Conservation (phyloP, 352 stramenopile genomes). For the Pythium guiyangense region DNA sequence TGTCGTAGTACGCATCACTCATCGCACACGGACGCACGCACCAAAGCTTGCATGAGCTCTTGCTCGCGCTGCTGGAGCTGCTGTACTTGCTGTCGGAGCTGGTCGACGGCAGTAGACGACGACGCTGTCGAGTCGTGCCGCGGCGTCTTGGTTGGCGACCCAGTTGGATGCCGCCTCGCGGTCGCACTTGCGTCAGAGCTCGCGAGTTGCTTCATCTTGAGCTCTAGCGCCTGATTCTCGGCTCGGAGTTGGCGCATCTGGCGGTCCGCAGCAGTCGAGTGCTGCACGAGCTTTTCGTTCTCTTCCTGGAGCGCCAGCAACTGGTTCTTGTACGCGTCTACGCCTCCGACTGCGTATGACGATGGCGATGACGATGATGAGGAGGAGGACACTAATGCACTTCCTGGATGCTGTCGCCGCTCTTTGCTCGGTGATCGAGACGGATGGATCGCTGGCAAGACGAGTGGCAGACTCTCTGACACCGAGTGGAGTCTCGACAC, state of each 20-base stretch:
- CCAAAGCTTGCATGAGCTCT: slow-evolving; percentile 78
- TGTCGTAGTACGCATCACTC: no score
- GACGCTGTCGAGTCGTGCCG: neutral
- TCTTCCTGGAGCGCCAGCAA: slow-evolving; percentile 55
- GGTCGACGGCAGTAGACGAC: slow-evolving; percentile 24
- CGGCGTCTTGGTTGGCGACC: slow-evolving; percentile 13
- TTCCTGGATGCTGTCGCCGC: neutral
- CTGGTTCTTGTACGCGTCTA: slow-evolving; percentile 44
- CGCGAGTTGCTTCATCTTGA: slow-evolving; percentile 10
- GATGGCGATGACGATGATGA: slow-evolving; percentile 12
- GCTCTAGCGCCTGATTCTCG: slow-evolving; percentile 44
- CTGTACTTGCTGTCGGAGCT: slow-evolving; percentile 56
- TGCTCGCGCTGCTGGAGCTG: slow-evolving; percentile 75
- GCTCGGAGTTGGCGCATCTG: slow-evolving; percentile 27
- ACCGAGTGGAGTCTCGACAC: slow-evolving; percentile 24
- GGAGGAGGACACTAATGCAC: neutral
- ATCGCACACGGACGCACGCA: no score
- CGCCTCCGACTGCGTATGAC: neutral
- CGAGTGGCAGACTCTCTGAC: slow-evolving; percentile 6
- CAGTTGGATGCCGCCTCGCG: neutral
- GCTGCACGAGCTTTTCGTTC: slow-evolving; percentile 45
- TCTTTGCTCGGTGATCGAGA: slow-evolving; percentile 14
- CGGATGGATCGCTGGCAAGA: slow-evolving; percentile 3
- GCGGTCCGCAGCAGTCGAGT: slow-evolving; percentile 21
- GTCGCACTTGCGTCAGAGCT: neutral